Evolutionary conservation across 2,329 filamentous ascomycete species (phyloP), one percentile per base, ranked within the genome.

Genomic region (Lomentospora prolificans): DNA sequence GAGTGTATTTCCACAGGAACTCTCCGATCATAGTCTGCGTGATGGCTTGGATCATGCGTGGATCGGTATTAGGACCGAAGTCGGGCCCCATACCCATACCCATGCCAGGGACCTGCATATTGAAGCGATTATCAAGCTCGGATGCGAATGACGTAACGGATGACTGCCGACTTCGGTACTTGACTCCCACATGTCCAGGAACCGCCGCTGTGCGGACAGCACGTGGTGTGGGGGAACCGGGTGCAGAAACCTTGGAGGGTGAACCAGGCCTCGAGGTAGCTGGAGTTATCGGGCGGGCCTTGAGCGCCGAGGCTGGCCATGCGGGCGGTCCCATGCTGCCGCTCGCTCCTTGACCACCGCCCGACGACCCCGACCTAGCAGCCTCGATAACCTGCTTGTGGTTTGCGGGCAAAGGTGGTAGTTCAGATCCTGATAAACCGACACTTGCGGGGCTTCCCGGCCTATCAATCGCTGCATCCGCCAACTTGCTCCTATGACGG

Each of bases 1-100:
- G 87, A 0, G 94, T 99, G 71, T 99, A 99, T 70, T 99, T 99
- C 94, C 94, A 99, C 41, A 99, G 77, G 69, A 92, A 97, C 69
- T 99, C 94, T 56, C 94, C 94, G 66, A 99, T 97, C 94, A 99
- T 99, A 17, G 94, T 97, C 71, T 99, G 92, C 2, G 94, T 99
- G 61, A 99, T 96, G 51, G 94, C 94, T 73, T 96, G 90, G 62
- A 99, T 97, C 90, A 99, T 96, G 63, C 92, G 88, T 60, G 92
- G 92, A 72, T 99, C 94, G 4, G 90, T 95, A 60, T 81, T 81
- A 19, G 84, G 76, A 8, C 83, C 81, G 58, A 94, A 80, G 50
- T 74, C 70, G 5, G 75, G 64, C 17, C 30, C 53, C 27, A 22
- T 27, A 48, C 72, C 73, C 55, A 82, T 75, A 48, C 74, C 72